Base-by-base conservation (phyloP, 805 yeast species). In the Candida ipomoeae region DNA sequence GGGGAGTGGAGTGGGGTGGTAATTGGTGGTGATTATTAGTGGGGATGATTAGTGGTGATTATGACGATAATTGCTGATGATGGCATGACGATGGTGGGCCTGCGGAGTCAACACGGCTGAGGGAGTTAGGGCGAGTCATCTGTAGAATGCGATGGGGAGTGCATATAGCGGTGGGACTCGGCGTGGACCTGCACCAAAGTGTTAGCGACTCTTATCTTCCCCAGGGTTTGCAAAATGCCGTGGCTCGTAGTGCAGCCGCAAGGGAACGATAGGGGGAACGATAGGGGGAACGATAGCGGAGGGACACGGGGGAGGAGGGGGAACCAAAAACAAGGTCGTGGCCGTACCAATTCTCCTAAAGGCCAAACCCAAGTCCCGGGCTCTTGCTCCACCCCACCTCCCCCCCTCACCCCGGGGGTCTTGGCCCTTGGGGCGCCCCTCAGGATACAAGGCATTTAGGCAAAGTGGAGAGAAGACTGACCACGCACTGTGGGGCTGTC, bases 121-220 rank as follows among this genome's bases (percentile, higher is more conserved):
- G 29, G 29, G 29, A 26, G 29, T 8, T 26, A 4, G 29, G 29
- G 29, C 11, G 29, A 15, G 38, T 14, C 17, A 6, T 35, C 18
- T 35, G 18, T 10, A 37, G 18, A 40, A 11, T 10, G 33, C 26
- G 33, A 40, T 40, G 33, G 5, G 33, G 38, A 15, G 38, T 15
- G 38, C 20, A 15, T 17, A 4, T 6, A 8, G 20, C 13, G 13
- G 13, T 3, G 18, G 13, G 17, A 8, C 15, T 13, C 15, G 13
- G 38, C 38, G 17, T 15, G 14, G 31, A 5, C 44, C 35, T 31
- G 44, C 44, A 40, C 35, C 11, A 17, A 11, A 15, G 10, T 11
- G 17, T 17, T 40, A 40, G 44, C 44, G 35, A 40, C 44, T 29
- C 44, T 40, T 40, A 40, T 42, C 45, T 42, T 15, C 45, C 38